Evolutionary conservation across 495 filamentous ascomycete species (phyloP).

Genomic region (Podospora sp.): DNA sequence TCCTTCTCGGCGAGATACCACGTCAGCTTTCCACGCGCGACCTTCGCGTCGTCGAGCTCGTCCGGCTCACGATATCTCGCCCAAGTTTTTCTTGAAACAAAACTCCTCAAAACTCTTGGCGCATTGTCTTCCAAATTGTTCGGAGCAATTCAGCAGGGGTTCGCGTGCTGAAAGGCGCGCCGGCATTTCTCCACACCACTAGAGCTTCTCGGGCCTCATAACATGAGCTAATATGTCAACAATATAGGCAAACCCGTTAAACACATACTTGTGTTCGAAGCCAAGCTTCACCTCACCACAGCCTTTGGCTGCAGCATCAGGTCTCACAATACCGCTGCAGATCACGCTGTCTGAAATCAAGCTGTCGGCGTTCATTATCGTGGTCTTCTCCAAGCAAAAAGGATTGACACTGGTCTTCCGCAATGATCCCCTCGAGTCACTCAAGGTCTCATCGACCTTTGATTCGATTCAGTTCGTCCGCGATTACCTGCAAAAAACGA

Average conservation of each 20-base stretch:
- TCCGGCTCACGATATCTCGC: neutral
- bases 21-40: neutral
- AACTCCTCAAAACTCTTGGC: constrained; percentile 27
- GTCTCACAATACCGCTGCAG: constrained; percentile 92
- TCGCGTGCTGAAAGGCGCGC: constrained; percentile 20
- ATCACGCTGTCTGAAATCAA: constrained; percentile 96
- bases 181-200: constrained; percentile 22
- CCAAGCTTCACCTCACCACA: constrained; percentile 89
- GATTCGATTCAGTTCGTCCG: constrained; percentile 98
- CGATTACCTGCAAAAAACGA: constrained; percentile 94
- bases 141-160: constrained; percentile 31
- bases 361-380: constrained; percentile 94
- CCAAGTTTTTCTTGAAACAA: neutral
- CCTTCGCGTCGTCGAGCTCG: neutral
- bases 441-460: constrained; percentile 98
- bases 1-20: neutral
- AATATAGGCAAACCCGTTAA: constrained; percentile 83
- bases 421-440: constrained; percentile 95
- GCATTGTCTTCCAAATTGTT: constrained; percentile 36
- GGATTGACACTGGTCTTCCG: constrained; percentile 94
- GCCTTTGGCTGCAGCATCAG: constrained; percentile 89
- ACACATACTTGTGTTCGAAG: constrained; percentile 90
- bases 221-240: constrained; percentile 52
- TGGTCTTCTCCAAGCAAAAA: constrained; percentile 97
- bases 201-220: constrained; percentile 33